Evolutionary conservation across 768 basidiomycete species (phyloP), one percentile per base, ranked within the genome.

Genomic region (Obba rivulosa): DNA sequence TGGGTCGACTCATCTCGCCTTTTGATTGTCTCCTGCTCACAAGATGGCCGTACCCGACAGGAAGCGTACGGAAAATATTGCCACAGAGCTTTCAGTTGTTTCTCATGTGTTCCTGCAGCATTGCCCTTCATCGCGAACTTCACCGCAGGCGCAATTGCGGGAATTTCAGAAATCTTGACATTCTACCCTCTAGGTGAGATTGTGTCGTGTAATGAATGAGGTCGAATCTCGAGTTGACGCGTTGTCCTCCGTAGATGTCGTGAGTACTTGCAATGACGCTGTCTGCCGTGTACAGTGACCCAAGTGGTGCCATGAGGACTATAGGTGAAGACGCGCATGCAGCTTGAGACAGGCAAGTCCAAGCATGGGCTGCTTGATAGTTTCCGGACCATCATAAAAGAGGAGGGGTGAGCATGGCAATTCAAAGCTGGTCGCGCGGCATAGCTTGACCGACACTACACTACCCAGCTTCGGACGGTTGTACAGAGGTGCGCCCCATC

Each of bases 281-380:
- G 24, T 18, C 41, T 36, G 42, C 48, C 46, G 37, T 38, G 7
- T 40, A 25, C 41, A 16, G 24, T 23, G 36, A 48, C 51, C 16
- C 49, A 54, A 38, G 34, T 50, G 38, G 49, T 45, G 22, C 40
- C 20, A 24, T 34, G 45, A 43, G 47, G 51, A 23, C 34, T 37
- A 16, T 62, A 92, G 89, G 92, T 97, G 63, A 97, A 99, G 72
- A 99, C 96, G 18, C 89, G 96, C 22, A 94, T 97, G 83, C 96
- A 99, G 65, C 76, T 99, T n/a, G 87, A 89, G 64, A 88, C 84
- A 4, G 91, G 91, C 3, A 90, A 87, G 68, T 69, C 75, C 31
- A 67, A 78, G 39, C 73, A 79, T 49, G 89, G 93, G 5, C 78
- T 98, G 58, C 73, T 96, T 20, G 87, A 90, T 38, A 90, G 81